A percentile compares a stretch with the other conserved stretches of the same genome.
Evolutionary conservation across 305 asterid genomes (phyloP).

Genomic region (Fraxinus xanthoxyloides): DNA sequence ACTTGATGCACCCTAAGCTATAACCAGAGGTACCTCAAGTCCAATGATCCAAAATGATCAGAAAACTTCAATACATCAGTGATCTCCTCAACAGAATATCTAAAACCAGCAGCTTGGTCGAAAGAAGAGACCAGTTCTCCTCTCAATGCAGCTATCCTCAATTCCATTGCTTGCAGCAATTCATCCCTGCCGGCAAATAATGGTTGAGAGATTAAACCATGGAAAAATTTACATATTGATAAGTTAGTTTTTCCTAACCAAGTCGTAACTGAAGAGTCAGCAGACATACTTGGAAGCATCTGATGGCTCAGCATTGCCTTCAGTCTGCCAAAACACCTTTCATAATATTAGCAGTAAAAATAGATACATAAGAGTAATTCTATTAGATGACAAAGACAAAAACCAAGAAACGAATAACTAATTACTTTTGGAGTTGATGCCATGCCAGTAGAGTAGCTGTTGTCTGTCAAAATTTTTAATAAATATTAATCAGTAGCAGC

Average conservation of each 20-base stretch:
- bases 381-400: not conserved
- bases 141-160: constrained; percentile 68
- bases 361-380: constrained; percentile 11
- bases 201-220: constrained; percentile 18
- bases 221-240: not conserved
- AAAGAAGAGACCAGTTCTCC: constrained; percentile 64
- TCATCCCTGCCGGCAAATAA: constrained; percentile 60
- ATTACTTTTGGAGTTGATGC: constrained; percentile 43
- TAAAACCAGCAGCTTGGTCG: constrained; percentile 57
- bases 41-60: constrained; percentile 67
- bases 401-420: not conserved
- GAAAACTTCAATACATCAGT: constrained; percentile 58
- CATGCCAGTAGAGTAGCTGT: constrained; percentile 27
- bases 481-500: constrained; percentile 20
- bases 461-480: constrained; percentile 35
- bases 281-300: constrained; percentile 80
- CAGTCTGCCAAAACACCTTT: constrained; percentile 52
- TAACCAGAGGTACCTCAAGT: constrained; percentile 55
- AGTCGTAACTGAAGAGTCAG: constrained; percentile 17
- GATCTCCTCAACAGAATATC: constrained; percentile 57
- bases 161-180: constrained; percentile 77
- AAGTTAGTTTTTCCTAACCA: not conserved
- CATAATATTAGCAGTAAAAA: constrained; percentile 23
- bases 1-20: constrained; percentile 6
- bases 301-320: constrained; percentile 31